These are phyloP conservation scores for Venturia asperata DNA, from an alignment of 2,329 filamentous ascomycete species.

Conservation along the genomic window DNA sequence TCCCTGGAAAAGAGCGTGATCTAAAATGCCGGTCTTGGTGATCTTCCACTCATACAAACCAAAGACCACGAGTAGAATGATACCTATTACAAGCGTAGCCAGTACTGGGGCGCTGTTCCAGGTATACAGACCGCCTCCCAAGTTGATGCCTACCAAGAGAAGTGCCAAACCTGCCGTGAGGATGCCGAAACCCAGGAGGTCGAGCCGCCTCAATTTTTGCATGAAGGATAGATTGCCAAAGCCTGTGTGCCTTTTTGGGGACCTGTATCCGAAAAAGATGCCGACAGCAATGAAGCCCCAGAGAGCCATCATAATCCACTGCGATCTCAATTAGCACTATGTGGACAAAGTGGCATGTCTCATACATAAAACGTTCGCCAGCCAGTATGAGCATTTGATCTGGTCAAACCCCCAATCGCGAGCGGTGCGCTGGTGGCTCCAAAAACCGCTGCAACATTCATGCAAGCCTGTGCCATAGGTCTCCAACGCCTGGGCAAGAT, in stretches of 20 bases:
- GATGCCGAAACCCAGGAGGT: neutral
- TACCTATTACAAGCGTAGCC: constrained; percentile 1
- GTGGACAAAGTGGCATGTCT: neutral
- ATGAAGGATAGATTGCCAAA: neutral
- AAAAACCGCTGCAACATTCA: constrained; percentile 3
- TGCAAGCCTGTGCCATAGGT: constrained; percentile 11
- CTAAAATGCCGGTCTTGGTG: constrained; percentile 15
- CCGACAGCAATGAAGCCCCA: constrained; percentile 6
- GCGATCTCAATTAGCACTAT: neutral
- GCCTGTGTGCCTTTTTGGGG: constrained; percentile 9
- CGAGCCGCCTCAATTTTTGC: constrained; percentile 7
- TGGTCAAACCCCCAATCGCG: constrained; percentile 8
- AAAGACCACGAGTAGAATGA: neutral
- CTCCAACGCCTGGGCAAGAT: constrained; percentile 5
- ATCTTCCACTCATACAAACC: constrained; percentile 8
- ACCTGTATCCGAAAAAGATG: constrained; percentile 11
- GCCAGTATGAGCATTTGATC: neutral
- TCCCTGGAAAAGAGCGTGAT: constrained; percentile 17
- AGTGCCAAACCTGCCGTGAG: constrained; percentile 5
- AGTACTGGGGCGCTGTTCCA: constrained; percentile 3
- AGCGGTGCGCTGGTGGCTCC: neutral
- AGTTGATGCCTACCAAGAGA: neutral
- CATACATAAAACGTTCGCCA: constrained; percentile 7
- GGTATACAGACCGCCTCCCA: neutral
- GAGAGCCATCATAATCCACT: constrained; percentile 12